Evolutionary conservation across 768 basidiomycete genomes (phyloP), one percentile per base, ranked within the genome.

Genomic region (Kwoniella botswanensis): DNA sequence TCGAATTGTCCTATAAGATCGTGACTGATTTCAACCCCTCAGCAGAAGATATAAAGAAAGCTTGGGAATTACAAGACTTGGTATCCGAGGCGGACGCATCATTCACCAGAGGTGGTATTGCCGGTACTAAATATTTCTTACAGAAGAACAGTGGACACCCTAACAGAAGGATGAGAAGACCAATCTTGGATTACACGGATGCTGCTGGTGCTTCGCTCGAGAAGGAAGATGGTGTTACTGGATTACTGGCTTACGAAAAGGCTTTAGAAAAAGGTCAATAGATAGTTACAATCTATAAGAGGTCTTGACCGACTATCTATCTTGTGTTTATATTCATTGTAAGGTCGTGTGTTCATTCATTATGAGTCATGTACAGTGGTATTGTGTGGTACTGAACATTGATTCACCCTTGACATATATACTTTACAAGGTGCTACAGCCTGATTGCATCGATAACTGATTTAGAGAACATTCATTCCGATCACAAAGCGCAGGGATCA

Each of bases 41-140:
- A 55, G 44, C 68, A 4, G 85, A 87, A 15, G 80, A 89, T 26
- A 88, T 94, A 44, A 83, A 87, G 0, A 89, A 91, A 77, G 91
- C 92, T 7, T 89, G 90, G 75, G 87, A 85, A 15, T 80, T 96
- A 29, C 94, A 98, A 79, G 91, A 89, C 11, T 89, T 94, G 72
- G 87, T 93, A 65, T 92, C 92, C 10, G 88, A 88, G 58, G 93
- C 89, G 5, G 94, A 97, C 82, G 90, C 86, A 73, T 91, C 92
- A 6, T 90, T 94, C 75, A 88, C 91, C 26, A 90, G 91, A 77
- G 84, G 88, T 2, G 90, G 89, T 2, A 90, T 96, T 71, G 84
- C 90, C 6, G 93, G 94, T 5, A 93, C 91, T n/a, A 96, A 96
- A 83, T 90, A 85, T 79, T 86, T 92, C 53, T 83, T 94, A 15